A percentile compares a stretch with the other conserved stretches of the same genome.
phyloP scores from a whole-genome alignment of 805 yeast genomes.

The Yarrowia sp. region DNA sequence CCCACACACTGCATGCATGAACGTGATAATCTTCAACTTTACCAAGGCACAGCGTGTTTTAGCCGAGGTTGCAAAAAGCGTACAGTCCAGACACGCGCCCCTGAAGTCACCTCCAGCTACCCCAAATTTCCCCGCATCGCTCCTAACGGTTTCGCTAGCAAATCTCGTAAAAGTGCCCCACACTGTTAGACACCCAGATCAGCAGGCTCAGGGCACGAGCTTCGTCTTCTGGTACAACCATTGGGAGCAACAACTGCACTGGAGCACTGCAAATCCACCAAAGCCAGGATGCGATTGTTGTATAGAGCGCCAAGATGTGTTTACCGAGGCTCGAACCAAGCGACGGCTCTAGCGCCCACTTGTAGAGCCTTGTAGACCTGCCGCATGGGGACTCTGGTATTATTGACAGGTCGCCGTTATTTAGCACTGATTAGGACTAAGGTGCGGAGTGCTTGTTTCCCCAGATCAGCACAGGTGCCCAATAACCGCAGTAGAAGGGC shows the following conservation, averaged over 20 bases:
- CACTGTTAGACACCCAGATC: background rate
- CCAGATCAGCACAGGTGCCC: no score
- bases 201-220: background rate
- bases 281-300: background rate
- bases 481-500: no score
- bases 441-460: no score
- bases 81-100: background rate
- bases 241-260: conserved; percentile 4
- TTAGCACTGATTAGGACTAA: no score
- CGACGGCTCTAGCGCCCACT: no score
- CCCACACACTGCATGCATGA: conserved; percentile 27
- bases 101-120: background rate
- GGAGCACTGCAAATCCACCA: background rate
- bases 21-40: conserved; percentile 26
- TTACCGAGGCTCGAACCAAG: no score
- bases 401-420: no score
- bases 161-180: no score
- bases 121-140: background rate
- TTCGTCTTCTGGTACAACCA: background rate
- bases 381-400: no score
- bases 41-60: conserved; percentile 5
- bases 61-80: conserved; percentile 11
- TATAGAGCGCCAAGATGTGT: no score
- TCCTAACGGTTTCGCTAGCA: background rate
- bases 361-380: no score